phyloP scores from a whole-genome alignment of 2,329 filamentous ascomycete species.

The Fusarium tuaranense region DNA sequence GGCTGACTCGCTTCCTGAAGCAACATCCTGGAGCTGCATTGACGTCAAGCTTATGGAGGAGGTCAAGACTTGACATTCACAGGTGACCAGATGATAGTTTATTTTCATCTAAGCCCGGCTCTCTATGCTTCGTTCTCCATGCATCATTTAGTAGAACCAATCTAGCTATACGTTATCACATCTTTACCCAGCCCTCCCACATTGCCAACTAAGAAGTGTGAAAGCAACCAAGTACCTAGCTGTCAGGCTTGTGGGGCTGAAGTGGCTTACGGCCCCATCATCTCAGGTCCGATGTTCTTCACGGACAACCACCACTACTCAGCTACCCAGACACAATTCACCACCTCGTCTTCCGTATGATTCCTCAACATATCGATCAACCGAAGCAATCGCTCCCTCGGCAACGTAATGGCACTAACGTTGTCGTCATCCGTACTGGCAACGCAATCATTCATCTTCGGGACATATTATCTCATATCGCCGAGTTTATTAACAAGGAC shows the following conservation, averaged over 20 bases:
- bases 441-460: background rate
- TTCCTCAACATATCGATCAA: background rate
- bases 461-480: background rate
- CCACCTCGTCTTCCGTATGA: background rate
- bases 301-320: background rate
- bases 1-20: background rate
- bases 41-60: background rate
- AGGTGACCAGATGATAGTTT: background rate
- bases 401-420: background rate
- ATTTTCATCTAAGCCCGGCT: background rate
- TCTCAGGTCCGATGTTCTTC: background rate
- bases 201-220: background rate
- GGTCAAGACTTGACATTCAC: too few relatives aligned
- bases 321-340: background rate
- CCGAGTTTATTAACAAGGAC: background rate
- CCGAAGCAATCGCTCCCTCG: background rate
- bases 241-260: background rate
- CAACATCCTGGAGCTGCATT: background rate
- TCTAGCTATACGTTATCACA: background rate
- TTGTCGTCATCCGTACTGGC: background rate
- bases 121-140: background rate
- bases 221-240: background rate
- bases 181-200: background rate
- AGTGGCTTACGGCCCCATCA: background rate
- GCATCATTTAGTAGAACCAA: background rate